Percentiles rank a stretch among this genome's conserved stretches.
Conservation (phyloP, 345 rosid species). For the Orychophragmus violaceus region DNA sequence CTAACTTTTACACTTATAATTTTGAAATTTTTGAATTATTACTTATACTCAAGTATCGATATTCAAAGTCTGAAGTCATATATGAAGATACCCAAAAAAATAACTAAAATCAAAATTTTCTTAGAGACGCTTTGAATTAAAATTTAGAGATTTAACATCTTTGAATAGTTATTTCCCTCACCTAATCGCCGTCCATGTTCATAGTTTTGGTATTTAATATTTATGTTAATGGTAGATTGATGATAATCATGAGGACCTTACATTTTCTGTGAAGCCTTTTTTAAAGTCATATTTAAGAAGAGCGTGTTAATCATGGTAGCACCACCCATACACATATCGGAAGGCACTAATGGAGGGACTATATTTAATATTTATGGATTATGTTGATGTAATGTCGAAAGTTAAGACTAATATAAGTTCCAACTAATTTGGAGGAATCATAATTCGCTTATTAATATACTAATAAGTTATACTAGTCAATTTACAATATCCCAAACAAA, state of each 20-base stretch:
- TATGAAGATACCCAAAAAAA: too few species aligned
- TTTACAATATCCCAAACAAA: too few species aligned
- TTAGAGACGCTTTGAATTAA: background rate
- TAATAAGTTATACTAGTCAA: background rate
- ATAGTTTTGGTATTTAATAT: background rate
- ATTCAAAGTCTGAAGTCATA: background rate
- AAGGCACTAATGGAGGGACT: background rate
- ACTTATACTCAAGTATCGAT: background rate
- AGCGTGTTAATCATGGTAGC: conserved; percentile 18
- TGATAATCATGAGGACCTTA: conserved; percentile 17
- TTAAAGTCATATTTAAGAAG: conserved; percentile 12
- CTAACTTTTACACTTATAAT: background rate
- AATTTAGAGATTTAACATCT: background rate
- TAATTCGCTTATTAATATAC: background rate
- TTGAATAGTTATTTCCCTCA: background rate
- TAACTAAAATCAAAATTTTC: background rate
- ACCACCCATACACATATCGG: conserved; percentile 14
- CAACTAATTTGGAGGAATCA: conserved; percentile 8
- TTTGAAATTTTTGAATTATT: background rate
- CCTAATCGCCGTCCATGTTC: conserved; percentile 16
- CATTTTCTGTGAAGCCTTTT: background rate
- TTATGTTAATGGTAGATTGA: conserved; percentile 9
- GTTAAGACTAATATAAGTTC: background rate
- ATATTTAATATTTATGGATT: background rate
- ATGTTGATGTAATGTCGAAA: background rate